These are phyloP conservation scores for Rhizoctonia solani DNA, from an alignment of 1,284 basidiomycete species.

Conservation along the genomic window DNA sequence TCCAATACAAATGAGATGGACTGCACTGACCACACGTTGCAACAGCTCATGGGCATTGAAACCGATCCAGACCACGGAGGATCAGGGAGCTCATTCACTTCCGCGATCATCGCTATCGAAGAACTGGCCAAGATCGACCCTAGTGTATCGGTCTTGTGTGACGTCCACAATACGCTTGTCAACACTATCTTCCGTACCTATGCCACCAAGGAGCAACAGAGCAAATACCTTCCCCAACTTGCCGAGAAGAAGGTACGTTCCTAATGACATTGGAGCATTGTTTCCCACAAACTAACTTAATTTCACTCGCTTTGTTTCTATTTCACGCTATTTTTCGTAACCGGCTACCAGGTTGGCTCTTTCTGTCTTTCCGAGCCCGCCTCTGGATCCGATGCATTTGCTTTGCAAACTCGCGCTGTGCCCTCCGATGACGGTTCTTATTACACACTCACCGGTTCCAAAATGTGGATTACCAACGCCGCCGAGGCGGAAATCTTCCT, in stretches of 20 bases:
- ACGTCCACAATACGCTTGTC: conserved; percentile 98
- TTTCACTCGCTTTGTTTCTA: background rate
- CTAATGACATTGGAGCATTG: background rate
- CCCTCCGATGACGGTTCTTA: conserved; percentile 72
- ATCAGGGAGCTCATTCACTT: conserved; percentile 89
- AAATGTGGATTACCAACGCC: conserved; percentile 99
- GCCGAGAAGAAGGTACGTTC: conserved; percentile 70
- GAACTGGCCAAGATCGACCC: conserved; percentile 97
- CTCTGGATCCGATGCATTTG: conserved; percentile 97
- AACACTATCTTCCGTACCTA: conserved; percentile 94
- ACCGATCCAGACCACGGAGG: conserved; percentile 84
- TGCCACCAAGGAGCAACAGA: conserved; percentile 81
- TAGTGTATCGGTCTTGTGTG: conserved; percentile 94
- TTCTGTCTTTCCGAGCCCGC: conserved; percentile 95
- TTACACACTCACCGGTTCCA: conserved; percentile 90
- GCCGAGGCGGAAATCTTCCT: conserved; percentile 93
- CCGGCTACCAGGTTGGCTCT: conserved; percentile 73
- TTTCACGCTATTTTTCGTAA: conserved; percentile 22
- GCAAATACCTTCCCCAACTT: conserved; percentile 87
- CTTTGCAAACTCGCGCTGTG: conserved; percentile 88
- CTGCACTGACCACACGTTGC: background rate
- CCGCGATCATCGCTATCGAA: conserved; percentile 96
- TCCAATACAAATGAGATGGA: conserved; percentile 3
- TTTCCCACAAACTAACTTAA: background rate
- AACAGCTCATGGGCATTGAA: conserved; percentile 95